A percentile compares a stretch with the other conserved stretches of the same genome.
phyloP scores from a whole-genome alignment of 495 filamentous ascomycete genomes.

The Penicillium mononematosum region DNA sequence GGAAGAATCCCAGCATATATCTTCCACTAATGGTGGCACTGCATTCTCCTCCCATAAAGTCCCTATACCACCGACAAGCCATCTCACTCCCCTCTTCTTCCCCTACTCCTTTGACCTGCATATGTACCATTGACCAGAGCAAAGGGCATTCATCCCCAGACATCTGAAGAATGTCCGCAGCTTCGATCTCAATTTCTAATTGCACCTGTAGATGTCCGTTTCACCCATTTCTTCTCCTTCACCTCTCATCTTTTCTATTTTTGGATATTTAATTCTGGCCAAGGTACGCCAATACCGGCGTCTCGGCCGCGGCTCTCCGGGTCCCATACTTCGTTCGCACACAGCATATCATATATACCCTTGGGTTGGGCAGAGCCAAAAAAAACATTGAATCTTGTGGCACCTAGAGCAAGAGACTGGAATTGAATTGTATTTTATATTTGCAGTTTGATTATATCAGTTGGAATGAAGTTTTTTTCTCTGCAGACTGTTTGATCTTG shows the following conservation, averaged over 20 bases:
- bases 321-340: constrained; percentile 20
- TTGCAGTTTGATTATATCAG: constrained; percentile 15
- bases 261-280: constrained; percentile 23
- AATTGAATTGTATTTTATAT: constrained; percentile 27
- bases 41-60: neutral
- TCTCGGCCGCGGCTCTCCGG: constrained; percentile 10
- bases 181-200: constrained; percentile 8
- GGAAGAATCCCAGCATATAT: constrained; percentile 12
- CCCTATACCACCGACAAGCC: neutral
- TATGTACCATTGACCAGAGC: constrained; percentile 5
- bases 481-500: constrained; percentile 2
- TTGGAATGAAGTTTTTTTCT: constrained; percentile 7
- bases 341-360: constrained; percentile 40
- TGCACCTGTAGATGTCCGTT: constrained; percentile 22
- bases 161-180: constrained; percentile 2
- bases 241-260: constrained; percentile 13
- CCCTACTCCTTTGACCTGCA: constrained; percentile 8
- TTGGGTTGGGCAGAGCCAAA: constrained; percentile 29
- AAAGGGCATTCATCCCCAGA: constrained; percentile 7
- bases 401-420: constrained; percentile 25
- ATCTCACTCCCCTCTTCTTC: neutral
- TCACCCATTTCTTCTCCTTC: constrained; percentile 9
- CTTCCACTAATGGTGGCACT: constrained; percentile 4
- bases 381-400: constrained; percentile 20
- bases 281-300: constrained; percentile 6